A percentile compares a stretch with the other conserved stretches of the same genome.
Evolutionary conservation across 108 stramenopile genomes (phyloP).

Genomic region (Pseudonitzschia delicatissima): DNA sequence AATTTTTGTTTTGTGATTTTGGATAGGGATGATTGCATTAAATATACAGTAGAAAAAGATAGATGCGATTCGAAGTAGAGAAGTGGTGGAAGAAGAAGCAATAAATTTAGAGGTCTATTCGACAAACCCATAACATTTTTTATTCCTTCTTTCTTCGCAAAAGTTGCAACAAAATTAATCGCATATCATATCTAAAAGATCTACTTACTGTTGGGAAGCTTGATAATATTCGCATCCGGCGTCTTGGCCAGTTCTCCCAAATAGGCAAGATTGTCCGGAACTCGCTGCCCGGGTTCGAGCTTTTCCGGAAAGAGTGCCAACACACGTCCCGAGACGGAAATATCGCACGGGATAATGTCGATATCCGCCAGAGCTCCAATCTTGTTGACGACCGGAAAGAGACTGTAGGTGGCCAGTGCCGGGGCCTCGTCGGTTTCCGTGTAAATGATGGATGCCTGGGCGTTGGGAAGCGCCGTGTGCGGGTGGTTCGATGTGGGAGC

Average conservation of each 20-base stretch:
- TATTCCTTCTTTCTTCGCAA: no score
- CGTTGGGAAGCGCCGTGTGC: constrained; percentile 53
- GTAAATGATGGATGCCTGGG: constrained; percentile 82
- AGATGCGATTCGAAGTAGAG: no score
- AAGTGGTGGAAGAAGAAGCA: no score
- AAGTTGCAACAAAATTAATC: no score
- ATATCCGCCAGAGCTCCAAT: constrained; percentile 67
- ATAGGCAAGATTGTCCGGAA: constrained; percentile 81
- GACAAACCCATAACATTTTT: no score
- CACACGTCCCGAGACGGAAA: constrained; percentile 84
- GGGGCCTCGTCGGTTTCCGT: constrained; percentile 93
- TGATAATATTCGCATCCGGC: constrained; percentile 78
- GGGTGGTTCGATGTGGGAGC: constrained; percentile 83
- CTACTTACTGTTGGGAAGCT: constrained; percentile 59
- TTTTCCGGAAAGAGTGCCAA: constrained; percentile 82
- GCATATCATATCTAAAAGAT: no score
- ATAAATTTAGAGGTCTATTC: no score
- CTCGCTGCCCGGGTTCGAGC: constrained; percentile 70
- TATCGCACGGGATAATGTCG: constrained; percentile 82
- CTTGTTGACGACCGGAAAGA: constrained; percentile 83
- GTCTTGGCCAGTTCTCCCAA: constrained; percentile 82
- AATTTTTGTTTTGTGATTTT: no score
- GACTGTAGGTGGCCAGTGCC: constrained; percentile 86
- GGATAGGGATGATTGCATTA: no score
- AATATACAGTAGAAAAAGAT: no score